A percentile compares a stretch with the other conserved stretches of the same genome.
Evolutionary conservation across 2,329 filamentous ascomycete species (phyloP).

Genomic region (Seiridium cupressi): DNA sequence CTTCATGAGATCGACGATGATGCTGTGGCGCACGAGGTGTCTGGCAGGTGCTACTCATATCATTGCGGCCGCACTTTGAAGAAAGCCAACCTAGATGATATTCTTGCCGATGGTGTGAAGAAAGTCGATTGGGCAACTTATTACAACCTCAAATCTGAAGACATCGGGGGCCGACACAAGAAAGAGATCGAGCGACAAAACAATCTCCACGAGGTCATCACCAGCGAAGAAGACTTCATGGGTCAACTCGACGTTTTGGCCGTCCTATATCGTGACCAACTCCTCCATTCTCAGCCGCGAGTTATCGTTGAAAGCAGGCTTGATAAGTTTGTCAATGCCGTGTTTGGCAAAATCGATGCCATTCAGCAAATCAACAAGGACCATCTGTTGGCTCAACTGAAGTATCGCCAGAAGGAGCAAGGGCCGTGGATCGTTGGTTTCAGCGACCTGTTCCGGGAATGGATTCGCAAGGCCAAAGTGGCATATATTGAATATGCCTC

Average conservation of each 20-base stretch:
- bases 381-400: slow-evolving; percentile 85
- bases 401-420: slow-evolving; percentile 95
- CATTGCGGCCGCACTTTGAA: slow-evolving; percentile 93
- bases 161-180: slow-evolving; percentile 67
- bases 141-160: slow-evolving; percentile 78
- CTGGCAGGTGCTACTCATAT: slow-evolving; percentile 85
- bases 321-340: slow-evolving; percentile 75
- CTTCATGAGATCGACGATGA: slow-evolving; percentile 63
- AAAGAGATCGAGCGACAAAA: slow-evolving; percentile 95
- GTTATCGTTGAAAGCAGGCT: slow-evolving; percentile 79
- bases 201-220: slow-evolving; percentile 91
- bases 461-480: slow-evolving; percentile 89
- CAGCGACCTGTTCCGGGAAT: slow-evolving; percentile 96
- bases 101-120: slow-evolving; percentile 66
- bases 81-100: slow-evolving; percentile 83
- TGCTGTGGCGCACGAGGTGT: slow-evolving; percentile 43
- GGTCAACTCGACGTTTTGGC: slow-evolving; percentile 83
- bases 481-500: slow-evolving; percentile 92
- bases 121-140: slow-evolving; percentile 86
- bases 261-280: slow-evolving; percentile 79
- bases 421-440: slow-evolving; percentile 93
- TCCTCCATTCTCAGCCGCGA: slow-evolving; percentile 70
- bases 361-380: slow-evolving; percentile 93
- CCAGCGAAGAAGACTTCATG: slow-evolving; percentile 89
- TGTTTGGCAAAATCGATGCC: slow-evolving; percentile 88